Evolutionary conservation across 768 basidiomycete genomes (phyloP).

Genomic region (Pleurotus djamor): DNA sequence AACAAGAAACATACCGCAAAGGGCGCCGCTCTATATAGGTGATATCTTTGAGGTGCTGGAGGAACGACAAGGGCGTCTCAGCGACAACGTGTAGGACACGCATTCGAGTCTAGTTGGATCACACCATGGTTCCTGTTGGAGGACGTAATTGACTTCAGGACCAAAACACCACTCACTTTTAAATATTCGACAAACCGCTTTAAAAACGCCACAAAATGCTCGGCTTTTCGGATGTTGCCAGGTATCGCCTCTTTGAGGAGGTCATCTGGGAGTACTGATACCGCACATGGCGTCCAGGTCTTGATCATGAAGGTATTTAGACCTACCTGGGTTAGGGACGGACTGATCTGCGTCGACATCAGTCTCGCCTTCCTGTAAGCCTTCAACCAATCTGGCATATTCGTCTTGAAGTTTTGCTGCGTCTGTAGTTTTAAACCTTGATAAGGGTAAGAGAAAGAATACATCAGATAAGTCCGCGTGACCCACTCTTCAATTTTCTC

Average conservation of each 20-base stretch:
- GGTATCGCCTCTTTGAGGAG: slow-evolving; percentile 94
- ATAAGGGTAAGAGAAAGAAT: not conserved
- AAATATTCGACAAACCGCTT: slow-evolving; percentile 99
- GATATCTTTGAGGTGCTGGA: slow-evolving; percentile 98
- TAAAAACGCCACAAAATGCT: slow-evolving; percentile 98
- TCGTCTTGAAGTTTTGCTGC: slow-evolving; percentile 95
- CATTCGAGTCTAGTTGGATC: slow-evolving; percentile 80
- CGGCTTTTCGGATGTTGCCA: slow-evolving; percentile 97
- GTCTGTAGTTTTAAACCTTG: slow-evolving; percentile 91
- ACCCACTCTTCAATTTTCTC: slow-evolving; percentile 95
- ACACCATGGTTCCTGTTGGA: slow-evolving; percentile 6
- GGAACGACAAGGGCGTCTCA: slow-evolving; percentile 94
- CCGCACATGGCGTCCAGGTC: slow-evolving; percentile 4
- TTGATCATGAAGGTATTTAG: not conserved
- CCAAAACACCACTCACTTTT: slow-evolving; percentile 53
- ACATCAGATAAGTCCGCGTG: not conserved
- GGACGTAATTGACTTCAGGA: not conserved
- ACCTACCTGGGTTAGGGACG: slow-evolving; percentile 84
- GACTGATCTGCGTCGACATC: slow-evolving; percentile 70
- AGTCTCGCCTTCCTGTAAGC: slow-evolving; percentile 75
- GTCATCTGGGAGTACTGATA: slow-evolving; percentile 90
- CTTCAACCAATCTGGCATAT: slow-evolving; percentile 93
- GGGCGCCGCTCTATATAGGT: slow-evolving; percentile 97
- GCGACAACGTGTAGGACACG: slow-evolving; percentile 99
- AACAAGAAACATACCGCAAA: slow-evolving; percentile 60